Base-by-base conservation (phyloP, 345 rosid species). In the Toxicodendron radicans region DNA sequence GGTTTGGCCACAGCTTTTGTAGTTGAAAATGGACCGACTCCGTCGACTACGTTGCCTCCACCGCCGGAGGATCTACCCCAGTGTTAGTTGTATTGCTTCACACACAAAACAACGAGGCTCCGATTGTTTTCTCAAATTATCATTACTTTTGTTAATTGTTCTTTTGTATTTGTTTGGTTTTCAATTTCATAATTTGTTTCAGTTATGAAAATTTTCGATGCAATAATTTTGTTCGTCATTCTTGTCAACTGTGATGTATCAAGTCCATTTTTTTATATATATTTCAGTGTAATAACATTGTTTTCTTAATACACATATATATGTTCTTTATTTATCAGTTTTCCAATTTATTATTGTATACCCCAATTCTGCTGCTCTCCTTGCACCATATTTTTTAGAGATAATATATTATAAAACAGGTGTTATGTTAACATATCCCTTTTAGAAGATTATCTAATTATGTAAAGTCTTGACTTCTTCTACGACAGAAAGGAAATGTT, bases 51-150 rank as follows among this genome's bases (percentile, higher is more conserved):
- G 62, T 66, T 89, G 79, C 94, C 97, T 30, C 94, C 94, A 8
- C 93, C 96, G 12, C 96, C 96, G 12, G 10, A 66, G 3, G 96
- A 91, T 80, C 86, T 89, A 64, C 96, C 96, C 0, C 72, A 79
- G 64, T 89, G 93, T 58, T 91, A 84, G 76, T 58, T 7, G 43
- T 13, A 33, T 21, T 38, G 6, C 30, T 68, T 18, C 48, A 5
- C 27, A 6, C 30, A 5, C 27, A 6, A 48, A 23, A 46, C 18
- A 14, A 12, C 1, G 43, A 48, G 57, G 63, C 17, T 35, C 9
- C 41, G 1, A 8, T 43, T 21, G 51, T 35, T 56, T 35, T 69
- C 52, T 38, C 41, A 53, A 43, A 11, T 38, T 54, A 64, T 11
- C 20, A 10, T 11, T 64, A 9, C 16, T 63, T 58, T 3, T 0